phyloP scores from a whole-genome alignment of 345 rosid genomes.

The Durio zibethinus region DNA sequence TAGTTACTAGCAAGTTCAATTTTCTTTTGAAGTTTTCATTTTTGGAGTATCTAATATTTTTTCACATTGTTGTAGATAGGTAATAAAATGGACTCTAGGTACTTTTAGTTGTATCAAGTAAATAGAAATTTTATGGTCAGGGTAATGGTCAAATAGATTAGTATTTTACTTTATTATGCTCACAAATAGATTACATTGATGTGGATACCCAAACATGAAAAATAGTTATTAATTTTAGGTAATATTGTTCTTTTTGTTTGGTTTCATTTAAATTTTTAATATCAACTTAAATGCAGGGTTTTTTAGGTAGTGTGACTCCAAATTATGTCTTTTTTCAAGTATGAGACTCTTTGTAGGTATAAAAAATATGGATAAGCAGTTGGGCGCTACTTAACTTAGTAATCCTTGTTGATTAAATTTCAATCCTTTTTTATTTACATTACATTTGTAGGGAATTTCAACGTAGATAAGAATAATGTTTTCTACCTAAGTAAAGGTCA shows the following conservation, averaged over 20 bases:
- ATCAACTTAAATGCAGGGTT: slow-evolving; percentile 48
- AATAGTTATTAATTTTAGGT: too few relatives aligned
- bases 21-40: too few relatives aligned
- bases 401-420: neutral
- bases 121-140: neutral
- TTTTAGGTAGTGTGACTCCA: slow-evolving; percentile 78
- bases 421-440: neutral
- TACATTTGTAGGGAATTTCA: slow-evolving; percentile 58
- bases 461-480: slow-evolving; percentile 93
- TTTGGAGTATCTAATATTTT: too few relatives aligned
- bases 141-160: neutral
- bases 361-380: neutral
- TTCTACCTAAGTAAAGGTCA: slow-evolving; percentile 69
- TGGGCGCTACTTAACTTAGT: neutral
- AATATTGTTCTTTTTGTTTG: too few relatives aligned
- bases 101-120: neutral
- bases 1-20: too few relatives aligned
- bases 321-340: slow-evolving; percentile 80
- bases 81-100: neutral
- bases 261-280: neutral
- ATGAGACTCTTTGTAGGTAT: slow-evolving; percentile 89
- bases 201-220: neutral
- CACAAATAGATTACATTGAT: neutral
- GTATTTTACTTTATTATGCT: neutral
- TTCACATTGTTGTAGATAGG: too few relatives aligned